phyloP scores from a whole-genome alignment of 371 early-diverging fungal species.

The Lichtheimia hyalospora region DNA sequence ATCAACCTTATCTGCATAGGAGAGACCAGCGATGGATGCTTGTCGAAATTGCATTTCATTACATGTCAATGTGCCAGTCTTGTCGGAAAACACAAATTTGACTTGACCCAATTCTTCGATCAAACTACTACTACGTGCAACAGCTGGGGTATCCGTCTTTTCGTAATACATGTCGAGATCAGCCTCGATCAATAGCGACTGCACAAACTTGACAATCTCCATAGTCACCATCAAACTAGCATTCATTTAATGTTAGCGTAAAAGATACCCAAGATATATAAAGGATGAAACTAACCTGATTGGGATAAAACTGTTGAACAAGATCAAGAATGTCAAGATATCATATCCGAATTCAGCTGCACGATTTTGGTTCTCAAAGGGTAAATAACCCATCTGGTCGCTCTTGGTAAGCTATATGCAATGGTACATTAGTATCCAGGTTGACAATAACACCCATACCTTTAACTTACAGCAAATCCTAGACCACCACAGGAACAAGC shows the following conservation, averaged over 20 bases:
- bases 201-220: conserved; percentile 88
- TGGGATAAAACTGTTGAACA: conserved; percentile 91
- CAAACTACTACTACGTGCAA: conserved; percentile 84
- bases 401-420: conserved; percentile 34
- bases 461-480: conserved; percentile 48
- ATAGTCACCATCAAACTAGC: conserved; percentile 87
- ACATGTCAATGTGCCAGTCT: conserved; percentile 96
- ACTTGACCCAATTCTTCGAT: conserved; percentile 93
- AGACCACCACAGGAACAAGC: conserved; percentile 81
- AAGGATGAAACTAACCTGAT: conserved; percentile 52
- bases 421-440: neutral
- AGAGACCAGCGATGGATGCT: conserved; percentile 77
- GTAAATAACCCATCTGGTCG: conserved; percentile 41
- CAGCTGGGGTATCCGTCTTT: conserved; percentile 79
- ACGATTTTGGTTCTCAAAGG: conserved; percentile 19
- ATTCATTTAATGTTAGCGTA: neutral
- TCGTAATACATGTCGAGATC: conserved; percentile 90
- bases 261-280: neutral
- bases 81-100: conserved; percentile 85
- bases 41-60: conserved; percentile 96
- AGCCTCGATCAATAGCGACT: conserved; percentile 75
- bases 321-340: conserved; percentile 85
- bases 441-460: neutral
- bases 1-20: conserved; percentile 77
- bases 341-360: conserved; percentile 63